A percentile compares a stretch with the other conserved stretches of the same genome.
Evolutionary conservation across 768 basidiomycete genomes (phyloP).

Genomic region (Mycena capillaripes): DNA sequence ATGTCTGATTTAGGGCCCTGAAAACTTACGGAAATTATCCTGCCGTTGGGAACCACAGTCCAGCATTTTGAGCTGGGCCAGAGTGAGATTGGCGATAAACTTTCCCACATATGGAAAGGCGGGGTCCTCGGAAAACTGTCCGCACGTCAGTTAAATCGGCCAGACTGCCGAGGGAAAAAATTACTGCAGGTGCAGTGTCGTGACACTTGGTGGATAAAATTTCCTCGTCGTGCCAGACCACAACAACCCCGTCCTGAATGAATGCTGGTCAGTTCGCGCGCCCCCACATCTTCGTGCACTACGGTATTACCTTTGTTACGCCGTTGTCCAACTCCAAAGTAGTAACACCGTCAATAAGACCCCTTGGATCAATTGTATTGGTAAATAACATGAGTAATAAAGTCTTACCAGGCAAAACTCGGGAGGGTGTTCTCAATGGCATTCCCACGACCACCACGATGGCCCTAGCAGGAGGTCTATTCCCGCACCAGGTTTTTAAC

Average conservation of each 20-base stretch:
- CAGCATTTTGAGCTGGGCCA: conserved; percentile 83
- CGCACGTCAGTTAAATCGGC: conserved; percentile 5
- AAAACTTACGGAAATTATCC: conserved; percentile 65
- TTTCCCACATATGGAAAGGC: conserved; percentile 84
- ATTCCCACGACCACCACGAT: conserved; percentile 84
- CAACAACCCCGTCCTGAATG: conserved; percentile 76
- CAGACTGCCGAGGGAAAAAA: conserved; percentile 33
- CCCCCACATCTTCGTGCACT: background rate
- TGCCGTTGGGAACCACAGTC: conserved; percentile 84
- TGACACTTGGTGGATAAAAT: conserved; percentile 75
- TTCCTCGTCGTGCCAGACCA: conserved; percentile 87
- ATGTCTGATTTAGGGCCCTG: too few relatives aligned
- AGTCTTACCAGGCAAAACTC: conserved; percentile 78
- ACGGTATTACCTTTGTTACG: conserved; percentile 70
- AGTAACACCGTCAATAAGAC: conserved; percentile 79
- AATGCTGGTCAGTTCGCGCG: background rate
- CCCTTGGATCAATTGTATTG: conserved; percentile 58
- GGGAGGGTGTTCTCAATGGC: conserved; percentile 81
- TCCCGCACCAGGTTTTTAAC: conserved; percentile 17
- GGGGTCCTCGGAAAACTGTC: conserved; percentile 69
- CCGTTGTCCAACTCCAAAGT: conserved; percentile 87
- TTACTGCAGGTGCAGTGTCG: conserved; percentile 77
- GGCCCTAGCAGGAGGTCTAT: conserved; percentile 61
- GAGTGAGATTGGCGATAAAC: conserved; percentile 80
- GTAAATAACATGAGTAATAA: conserved; percentile 17